A percentile compares a stretch with the other conserved stretches of the same genome.
Evolutionary conservation across 768 basidiomycete genomes (phyloP).

Genomic region (Grammothele lineata): DNA sequence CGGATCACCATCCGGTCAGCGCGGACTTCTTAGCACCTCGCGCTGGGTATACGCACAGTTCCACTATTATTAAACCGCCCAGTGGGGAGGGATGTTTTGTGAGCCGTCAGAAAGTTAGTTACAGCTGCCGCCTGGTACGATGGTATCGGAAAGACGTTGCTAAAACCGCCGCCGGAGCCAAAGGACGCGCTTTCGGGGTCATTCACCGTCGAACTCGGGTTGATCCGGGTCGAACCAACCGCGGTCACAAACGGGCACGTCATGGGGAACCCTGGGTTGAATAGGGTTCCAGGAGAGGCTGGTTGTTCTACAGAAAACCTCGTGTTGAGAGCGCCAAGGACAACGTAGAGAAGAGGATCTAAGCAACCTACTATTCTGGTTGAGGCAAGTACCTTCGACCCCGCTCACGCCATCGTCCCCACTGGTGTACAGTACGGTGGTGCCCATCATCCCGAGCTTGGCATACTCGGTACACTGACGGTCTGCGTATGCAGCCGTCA

Average conservation of each 20-base stretch:
- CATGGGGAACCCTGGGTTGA: conserved; percentile 41
- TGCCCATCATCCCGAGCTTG: conserved; percentile 33
- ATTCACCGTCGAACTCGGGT: conserved; percentile 27
- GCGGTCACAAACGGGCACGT: conserved; percentile 38
- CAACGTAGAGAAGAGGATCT: too few species aligned
- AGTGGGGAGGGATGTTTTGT: conserved; percentile 32
- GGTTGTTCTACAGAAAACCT: too few species aligned
- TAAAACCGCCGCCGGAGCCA: conserved; percentile 37
- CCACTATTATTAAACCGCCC: conserved; percentile 33
- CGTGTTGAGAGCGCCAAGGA: not conserved
- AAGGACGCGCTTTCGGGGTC: conserved; percentile 36
- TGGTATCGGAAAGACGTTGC: conserved; percentile 35
- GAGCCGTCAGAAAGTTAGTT: conserved; percentile 24
- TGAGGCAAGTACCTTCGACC: conserved; percentile 26
- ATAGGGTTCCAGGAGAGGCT: conserved; percentile 15
- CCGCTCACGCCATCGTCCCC: conserved; percentile 43
- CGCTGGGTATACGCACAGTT: too few species aligned
- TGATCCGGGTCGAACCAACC: conserved; percentile 34
- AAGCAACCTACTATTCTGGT: conserved; percentile 26
- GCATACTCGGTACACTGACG: conserved; percentile 43
- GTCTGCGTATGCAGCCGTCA: conserved; percentile 30
- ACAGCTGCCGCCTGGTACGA: conserved; percentile 31
- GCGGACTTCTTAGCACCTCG: not conserved
- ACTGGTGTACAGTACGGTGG: conserved; percentile 38
- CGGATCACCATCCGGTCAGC: conserved; percentile 15